phyloP scores from a whole-genome alignment of 495 filamentous ascomycete genomes.

The Clavariopsis aquatica region DNA sequence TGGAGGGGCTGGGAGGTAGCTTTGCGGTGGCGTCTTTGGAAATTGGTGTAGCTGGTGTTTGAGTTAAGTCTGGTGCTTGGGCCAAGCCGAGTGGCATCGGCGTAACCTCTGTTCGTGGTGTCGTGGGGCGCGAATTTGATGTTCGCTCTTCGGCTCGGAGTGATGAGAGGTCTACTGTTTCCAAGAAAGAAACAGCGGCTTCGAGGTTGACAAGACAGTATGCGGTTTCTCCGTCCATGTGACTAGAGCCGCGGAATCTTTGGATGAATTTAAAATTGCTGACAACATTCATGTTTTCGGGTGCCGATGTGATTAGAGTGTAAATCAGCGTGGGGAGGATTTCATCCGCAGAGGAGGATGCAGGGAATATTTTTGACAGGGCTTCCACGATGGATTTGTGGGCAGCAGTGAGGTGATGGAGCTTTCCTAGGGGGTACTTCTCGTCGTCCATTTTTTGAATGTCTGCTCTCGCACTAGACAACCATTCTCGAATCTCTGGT shows the following conservation, averaged over 20 bases:
- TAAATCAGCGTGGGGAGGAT: slow-evolving; percentile 97
- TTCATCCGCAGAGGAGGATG: slow-evolving; percentile 93
- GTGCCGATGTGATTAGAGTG: slow-evolving; percentile 84
- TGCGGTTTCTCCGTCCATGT: slow-evolving; percentile 87
- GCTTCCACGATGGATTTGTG: slow-evolving; percentile 96
- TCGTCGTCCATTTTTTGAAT: slow-evolving; percentile 83
- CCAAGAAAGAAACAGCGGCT: slow-evolving; percentile 92
- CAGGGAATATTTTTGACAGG: slow-evolving; percentile 68
- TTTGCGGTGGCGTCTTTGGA: slow-evolving; percentile 39
- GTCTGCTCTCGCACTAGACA: slow-evolving; percentile 72
- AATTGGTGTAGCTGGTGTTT: slow-evolving; percentile 44
- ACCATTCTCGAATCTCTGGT: slow-evolving; percentile 68
- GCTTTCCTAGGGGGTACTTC: slow-evolving; percentile 85
- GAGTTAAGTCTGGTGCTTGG: slow-evolving; percentile 36
- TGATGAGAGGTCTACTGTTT: slow-evolving; percentile 92
- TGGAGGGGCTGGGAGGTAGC: slow-evolving; percentile 47
- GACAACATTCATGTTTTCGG: slow-evolving; percentile 83
- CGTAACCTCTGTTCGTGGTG: slow-evolving; percentile 56
- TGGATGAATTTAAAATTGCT: slow-evolving; percentile 95
- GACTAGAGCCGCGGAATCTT: slow-evolving; percentile 81
- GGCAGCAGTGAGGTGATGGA: slow-evolving; percentile 80
- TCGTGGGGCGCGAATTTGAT: slow-evolving; percentile 52
- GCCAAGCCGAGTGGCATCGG: slow-evolving; percentile 43
- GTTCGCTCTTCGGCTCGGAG: slow-evolving; percentile 85
- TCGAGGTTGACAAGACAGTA: slow-evolving; percentile 97